Evolutionary conservation across 2,329 filamentous ascomycete genomes (phyloP), one percentile per base, ranked within the genome.

Genomic region (Phyllosticta paracitricarpa): DNA sequence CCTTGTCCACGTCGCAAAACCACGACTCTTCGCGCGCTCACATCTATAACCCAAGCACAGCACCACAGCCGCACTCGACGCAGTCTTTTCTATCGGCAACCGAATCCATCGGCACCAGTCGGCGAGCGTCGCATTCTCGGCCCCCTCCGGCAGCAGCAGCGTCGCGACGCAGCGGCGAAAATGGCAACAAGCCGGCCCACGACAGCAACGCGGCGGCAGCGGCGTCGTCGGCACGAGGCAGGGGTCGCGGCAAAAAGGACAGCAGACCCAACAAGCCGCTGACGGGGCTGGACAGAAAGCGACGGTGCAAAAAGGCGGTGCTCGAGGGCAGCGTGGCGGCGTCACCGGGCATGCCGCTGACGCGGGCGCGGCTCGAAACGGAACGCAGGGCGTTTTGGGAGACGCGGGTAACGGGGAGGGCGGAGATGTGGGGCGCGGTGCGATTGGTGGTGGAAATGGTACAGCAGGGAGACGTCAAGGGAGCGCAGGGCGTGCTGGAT

Each of bases 371-470:
- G 59, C 78, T 96, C 2, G 83, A 85, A 62, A 80, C 80, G 33
- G 89, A 96, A 75, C 83, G 93, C 56, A 77, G 76, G 56, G 91
- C 91, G 64, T 97, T 95, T 79, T 97, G 96, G 74, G 91, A 97
- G 64, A 97, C 92, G 1, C 80, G 91, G 55, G 89, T 95, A 17
- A 89, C 88, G 0, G 91, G 91, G 2, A 81, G 84, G 3, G 69
- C 81, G 4, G 89, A 96, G 73, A 82, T 94, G 26, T 97, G 93
- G 93, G 84, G 84, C 66, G 87, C 89, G 0, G 73, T 97, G 14
- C 81, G 82, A 54, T 78, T 84, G 1, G 88, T 86, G 0, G 79
- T 91, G 19, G 82, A 88, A 63, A 77, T 89, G 6, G 72, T 96
- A 64, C 87, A 87, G 76, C 67, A 70, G 0, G 79, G 76, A 0